Base-by-base conservation (phyloP, 2,329 filamentous ascomycete genomes). In the Juglanconis sp. region DNA sequence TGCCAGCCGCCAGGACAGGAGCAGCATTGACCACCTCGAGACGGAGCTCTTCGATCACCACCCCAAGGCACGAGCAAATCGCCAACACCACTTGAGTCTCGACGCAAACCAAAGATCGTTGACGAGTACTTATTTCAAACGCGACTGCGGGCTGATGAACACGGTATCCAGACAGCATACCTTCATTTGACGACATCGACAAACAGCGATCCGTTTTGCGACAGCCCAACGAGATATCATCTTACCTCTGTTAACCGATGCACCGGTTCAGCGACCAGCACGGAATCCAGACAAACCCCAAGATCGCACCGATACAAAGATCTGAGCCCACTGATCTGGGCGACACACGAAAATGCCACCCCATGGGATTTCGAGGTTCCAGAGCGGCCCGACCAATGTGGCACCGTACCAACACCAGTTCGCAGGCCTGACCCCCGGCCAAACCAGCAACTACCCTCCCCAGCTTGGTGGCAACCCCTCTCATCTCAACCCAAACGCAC, bases 401-500 rank as follows among this genome's bases (percentile, higher is more conserved):
- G 74, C 75, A 40, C 75, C 76, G 8, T 81, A 81, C 67, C 78
- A 79, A 61, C 77, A 80, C 56, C 81, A 82, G 62, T 85, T 83
- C 68, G 77, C 81, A n/a, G 77, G 79, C 42, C 81, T 84, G 66
- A 76, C 78, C 49, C 82, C 84, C 65, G 76, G 75, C 55, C 78
- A 81, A 64, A 70, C 74, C 46, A 70, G 72, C 57, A 76, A 74
- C 42, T 82, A 81, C 63, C 77, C 78, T 59, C 77, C 76, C n/a
- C 75, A 77, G 50, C 71, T 93, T 59, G 83, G 84, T 65, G 81
- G 82, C 62, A 90, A 90, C 71, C 86, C 89, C 54, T 83, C 81
- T 59, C 96, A 95, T 73, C 85, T 87, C 64, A 87, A 84, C 67
- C 83, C 87, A 62, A 90, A 88, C 72, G 81, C 85, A 69, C 82